Base-by-base conservation (phyloP, 441 rosid species). In the Kokia cookei region DNA sequence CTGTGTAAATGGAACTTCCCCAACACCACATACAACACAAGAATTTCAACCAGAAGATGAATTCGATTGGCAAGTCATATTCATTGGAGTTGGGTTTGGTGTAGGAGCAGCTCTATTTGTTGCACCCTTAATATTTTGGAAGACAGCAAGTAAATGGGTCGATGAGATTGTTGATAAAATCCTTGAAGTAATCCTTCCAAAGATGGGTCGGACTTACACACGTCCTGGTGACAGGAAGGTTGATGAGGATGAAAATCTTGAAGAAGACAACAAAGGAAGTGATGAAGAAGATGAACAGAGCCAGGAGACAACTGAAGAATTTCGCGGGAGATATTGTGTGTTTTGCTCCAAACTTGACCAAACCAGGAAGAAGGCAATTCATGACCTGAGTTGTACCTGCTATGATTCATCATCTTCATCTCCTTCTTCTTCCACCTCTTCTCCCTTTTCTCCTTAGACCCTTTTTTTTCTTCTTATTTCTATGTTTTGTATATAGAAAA, bases 301-400 rank as follows among this genome's bases (percentile, higher is more conserved):
- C 15, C 72, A 63, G 15, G 63, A 22, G 6, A 79, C 73, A 0
- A 27, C 11, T n/a, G 82, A 73, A 65, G 80, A 73, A 57, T 65
- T 74, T 42, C 64, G 15, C 9, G 88, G 87, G 42, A 73, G 79
- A 73, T 88, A 81, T 45, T 90, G 94, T 67, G 87, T 88, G 26
- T 83, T 84, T 69, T 88, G 94, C 79, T 71, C 92, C 59, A 90
- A 88, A 77, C 79, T 90, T 22, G 91, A 90, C 79, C 58, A 77
- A 17, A 75, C 76, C 19, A 76, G 79, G 69, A 88, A 76, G 79
- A 82, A 17, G 59, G 88, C 57, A 48, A 53, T 85, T 73, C 94
- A 90, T 63, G 89, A 88, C 2, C 78, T 74, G 0, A 76, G 81
- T 40, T 90, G 94, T 73, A 80, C 74, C 65, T 88, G 92, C 73